Evolutionary conservation across 2,329 filamentous ascomycete species (phyloP).

Genomic region (Cordyceps farinosa): DNA sequence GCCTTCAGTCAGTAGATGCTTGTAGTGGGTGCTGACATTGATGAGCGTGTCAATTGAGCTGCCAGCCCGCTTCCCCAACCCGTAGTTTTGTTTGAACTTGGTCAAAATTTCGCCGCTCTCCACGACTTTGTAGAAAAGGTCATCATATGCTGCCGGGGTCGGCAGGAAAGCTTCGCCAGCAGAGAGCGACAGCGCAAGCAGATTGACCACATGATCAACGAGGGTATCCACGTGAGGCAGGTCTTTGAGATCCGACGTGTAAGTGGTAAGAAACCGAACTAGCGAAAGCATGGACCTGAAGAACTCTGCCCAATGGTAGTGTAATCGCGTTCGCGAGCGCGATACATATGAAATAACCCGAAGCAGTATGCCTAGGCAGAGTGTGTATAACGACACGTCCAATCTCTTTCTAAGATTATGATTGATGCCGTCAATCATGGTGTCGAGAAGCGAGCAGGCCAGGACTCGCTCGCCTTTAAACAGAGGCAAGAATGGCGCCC

Average conservation of each 20-base stretch:
- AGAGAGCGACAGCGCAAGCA: constrained; percentile 79
- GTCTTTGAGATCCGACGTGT: constrained; percentile 70
- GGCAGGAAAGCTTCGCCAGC: constrained; percentile 89
- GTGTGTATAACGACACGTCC: constrained; percentile 78
- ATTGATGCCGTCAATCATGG: constrained; percentile 85
- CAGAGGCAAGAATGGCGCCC: constrained; percentile 78
- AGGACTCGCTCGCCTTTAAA: constrained; percentile 70
- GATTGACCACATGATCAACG: constrained; percentile 72
- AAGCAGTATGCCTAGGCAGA: constrained; percentile 76
- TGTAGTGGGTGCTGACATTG: constrained; percentile 80
- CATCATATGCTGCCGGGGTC: constrained; percentile 82
- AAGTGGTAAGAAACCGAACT: constrained; percentile 85
- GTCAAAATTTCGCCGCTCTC: constrained; percentile 80
- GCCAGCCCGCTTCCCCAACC: constrained; percentile 51
- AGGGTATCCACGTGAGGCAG: constrained; percentile 68
- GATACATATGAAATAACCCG: constrained; percentile 82
- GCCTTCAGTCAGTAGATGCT: constrained; percentile 67
- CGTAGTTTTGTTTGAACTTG: constrained; percentile 78
- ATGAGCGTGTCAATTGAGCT: constrained; percentile 82
- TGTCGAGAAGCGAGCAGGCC: constrained; percentile 74
- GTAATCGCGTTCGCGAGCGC: constrained; percentile 73
- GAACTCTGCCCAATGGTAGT: constrained; percentile 93
- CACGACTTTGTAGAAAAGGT: constrained; percentile 97
- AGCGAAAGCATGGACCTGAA: constrained; percentile 87
- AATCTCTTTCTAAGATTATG: constrained; percentile 86